A percentile compares a stretch with the other conserved stretches of the same genome.
These are phyloP conservation scores for Clarireedia sp. DNA, from an alignment of 2,329 filamentous ascomycete genomes.

Conservation along the genomic window DNA sequence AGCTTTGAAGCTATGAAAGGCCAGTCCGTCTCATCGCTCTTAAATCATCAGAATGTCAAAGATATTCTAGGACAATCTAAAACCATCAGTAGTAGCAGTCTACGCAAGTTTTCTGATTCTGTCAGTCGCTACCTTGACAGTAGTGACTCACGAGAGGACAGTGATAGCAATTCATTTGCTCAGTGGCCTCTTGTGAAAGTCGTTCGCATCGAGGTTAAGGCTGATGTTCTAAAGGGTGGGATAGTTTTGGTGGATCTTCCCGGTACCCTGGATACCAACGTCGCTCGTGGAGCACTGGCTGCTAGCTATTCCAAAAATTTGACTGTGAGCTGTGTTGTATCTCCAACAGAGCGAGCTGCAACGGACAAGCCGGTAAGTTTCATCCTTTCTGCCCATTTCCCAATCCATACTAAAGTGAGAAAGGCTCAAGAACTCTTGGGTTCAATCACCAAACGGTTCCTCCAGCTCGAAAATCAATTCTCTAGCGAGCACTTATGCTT, in stretches of 20 bases:
- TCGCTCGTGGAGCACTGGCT: slow-evolving; percentile 14
- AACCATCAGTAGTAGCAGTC: background rate
- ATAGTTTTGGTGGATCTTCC: slow-evolving; percentile 20
- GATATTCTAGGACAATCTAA: slow-evolving; percentile 10
- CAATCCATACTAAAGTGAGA: too few relatives aligned
- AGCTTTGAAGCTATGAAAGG: slow-evolving; percentile 30
- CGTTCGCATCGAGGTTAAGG: slow-evolving; percentile 11
- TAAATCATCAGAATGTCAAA: slow-evolving; percentile 10
- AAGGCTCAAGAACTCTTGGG: slow-evolving; percentile 19
- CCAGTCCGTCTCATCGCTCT: slow-evolving; percentile 6
- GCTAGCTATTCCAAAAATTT: slow-evolving; percentile 15
- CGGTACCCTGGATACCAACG: slow-evolving; percentile 16
- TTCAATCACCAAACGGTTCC: slow-evolving; percentile 9
- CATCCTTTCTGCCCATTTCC: too few relatives aligned
- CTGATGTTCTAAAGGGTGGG: slow-evolving; percentile 13
- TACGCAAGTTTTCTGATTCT: slow-evolving; percentile 33
- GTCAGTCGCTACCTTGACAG: slow-evolving; percentile 15
- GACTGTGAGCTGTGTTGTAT: slow-evolving; percentile 15
- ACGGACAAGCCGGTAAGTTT: slow-evolving; percentile 10
- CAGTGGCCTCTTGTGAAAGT: slow-evolving; percentile 19
- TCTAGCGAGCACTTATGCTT: slow-evolving; percentile 16
- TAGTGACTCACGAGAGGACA: background rate
- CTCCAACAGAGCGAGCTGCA: slow-evolving; percentile 8
- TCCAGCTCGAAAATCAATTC: slow-evolving; percentile 17
- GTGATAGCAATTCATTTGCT: slow-evolving; percentile 6